Conservation (phyloP, 2,329 filamentous ascomycete genomes). For the Beauveria australis region DNA sequence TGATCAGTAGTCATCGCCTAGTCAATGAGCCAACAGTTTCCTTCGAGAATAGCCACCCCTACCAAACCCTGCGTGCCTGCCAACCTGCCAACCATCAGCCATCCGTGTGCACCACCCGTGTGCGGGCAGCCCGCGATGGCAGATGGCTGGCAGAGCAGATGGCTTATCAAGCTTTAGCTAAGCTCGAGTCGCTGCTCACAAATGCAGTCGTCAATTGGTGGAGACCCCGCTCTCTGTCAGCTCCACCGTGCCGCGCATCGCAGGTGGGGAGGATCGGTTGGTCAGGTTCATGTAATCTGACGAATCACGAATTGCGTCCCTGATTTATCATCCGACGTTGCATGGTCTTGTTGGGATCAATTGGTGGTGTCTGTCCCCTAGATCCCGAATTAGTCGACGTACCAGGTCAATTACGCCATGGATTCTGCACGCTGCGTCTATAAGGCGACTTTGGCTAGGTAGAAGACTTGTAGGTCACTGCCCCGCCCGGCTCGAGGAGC, state of each 20-base stretch:
- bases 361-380: too few species aligned
- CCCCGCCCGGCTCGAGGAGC: not conserved
- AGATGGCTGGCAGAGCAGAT: constrained; percentile 9
- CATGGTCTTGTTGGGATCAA: too few species aligned
- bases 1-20: too few species aligned
- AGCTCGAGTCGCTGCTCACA: constrained; percentile 12
- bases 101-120: not conserved
- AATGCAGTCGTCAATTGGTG: not conserved
- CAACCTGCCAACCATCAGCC: not conserved
- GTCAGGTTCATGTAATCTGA: constrained; percentile 10
- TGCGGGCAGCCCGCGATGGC: not conserved
- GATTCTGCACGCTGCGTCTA: not conserved
- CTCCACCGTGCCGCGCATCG: too few species aligned
- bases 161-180: constrained; percentile 23
- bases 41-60: not conserved
- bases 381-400: not conserved
- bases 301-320: too few species aligned
- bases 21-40: not conserved
- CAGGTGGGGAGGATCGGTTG: not conserved
- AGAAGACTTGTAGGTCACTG: not conserved
- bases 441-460: not conserved
- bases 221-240: not conserved
- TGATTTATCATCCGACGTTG: too few species aligned
- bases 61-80: too few species aligned
- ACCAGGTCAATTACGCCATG: not conserved